Percentiles rank a stretch among this genome's conserved stretches.
These are phyloP conservation scores for Termitomyces sp. DNA, from an alignment of 768 basidiomycete genomes.

Conservation along the genomic window DNA sequence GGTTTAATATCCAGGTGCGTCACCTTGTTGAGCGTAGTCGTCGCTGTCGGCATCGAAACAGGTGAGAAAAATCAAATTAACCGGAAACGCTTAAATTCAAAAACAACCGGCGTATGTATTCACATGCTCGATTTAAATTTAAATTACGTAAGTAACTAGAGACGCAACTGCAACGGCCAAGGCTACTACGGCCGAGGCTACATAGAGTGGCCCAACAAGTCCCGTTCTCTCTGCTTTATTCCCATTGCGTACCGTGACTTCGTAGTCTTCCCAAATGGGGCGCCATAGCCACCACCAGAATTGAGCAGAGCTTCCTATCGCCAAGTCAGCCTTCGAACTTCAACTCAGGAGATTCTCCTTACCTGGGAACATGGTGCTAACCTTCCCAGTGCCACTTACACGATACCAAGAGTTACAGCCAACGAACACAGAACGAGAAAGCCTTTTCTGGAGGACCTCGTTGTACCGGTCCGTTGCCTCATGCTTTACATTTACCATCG, in stretches of 20 bases:
- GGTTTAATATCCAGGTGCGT: slow-evolving; percentile 22
- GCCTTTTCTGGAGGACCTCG: slow-evolving; percentile 13
- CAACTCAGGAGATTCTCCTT: neutral
- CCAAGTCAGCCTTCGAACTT: neutral
- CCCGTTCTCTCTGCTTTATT: neutral
- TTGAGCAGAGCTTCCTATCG: neutral
- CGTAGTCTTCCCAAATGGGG: neutral
- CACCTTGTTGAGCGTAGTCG: slow-evolving; percentile 30
- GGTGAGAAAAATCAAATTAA: neutral
- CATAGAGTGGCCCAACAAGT: neutral
- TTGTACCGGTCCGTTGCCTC: slow-evolving; percentile 18
- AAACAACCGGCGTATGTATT: slow-evolving; percentile 4
- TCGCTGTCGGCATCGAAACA: slow-evolving; percentile 45
- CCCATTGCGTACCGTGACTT: neutral
- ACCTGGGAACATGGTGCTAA: slow-evolving; percentile 35
- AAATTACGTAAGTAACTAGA: neutral
- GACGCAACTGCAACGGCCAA: neutral
- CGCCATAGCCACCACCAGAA: slow-evolving; percentile 1
- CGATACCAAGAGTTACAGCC: slow-evolving; percentile 38
- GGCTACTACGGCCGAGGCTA: neutral
- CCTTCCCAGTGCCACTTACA: slow-evolving; percentile 27
- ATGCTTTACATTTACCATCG: slow-evolving; percentile 13
- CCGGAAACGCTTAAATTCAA: neutral
- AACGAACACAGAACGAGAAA: slow-evolving; percentile 18
- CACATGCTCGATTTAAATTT: slow-evolving; percentile 6